phyloP scores from a whole-genome alignment of 768 basidiomycete species.

The Porphyrellus cyaneotinctus region DNA sequence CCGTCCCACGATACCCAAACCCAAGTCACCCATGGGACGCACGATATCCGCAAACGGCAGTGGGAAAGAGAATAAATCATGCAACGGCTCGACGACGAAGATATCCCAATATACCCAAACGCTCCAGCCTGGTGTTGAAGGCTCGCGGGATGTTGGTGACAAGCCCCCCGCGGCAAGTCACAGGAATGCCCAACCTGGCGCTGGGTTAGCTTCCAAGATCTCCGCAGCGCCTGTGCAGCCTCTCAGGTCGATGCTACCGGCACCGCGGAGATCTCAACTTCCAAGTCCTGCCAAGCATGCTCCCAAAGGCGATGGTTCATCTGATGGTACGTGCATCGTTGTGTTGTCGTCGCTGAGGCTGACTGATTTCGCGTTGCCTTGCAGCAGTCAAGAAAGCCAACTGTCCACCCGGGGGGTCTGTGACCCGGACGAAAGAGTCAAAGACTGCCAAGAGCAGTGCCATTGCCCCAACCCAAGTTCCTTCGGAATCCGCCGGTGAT shows the following conservation, averaged over 20 bases:
- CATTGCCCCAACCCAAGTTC: background rate
- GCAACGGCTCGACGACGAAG: slow-evolving; percentile 2
- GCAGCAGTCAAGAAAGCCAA: slow-evolving; percentile 4
- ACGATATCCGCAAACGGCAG: background rate
- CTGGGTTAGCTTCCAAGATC: slow-evolving; percentile 4
- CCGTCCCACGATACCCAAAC: slow-evolving; percentile 6
- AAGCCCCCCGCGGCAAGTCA: slow-evolving; percentile 5
- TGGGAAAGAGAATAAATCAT: slow-evolving; percentile 17
- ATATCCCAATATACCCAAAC: too few relatives aligned
- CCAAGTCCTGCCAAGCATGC: background rate
- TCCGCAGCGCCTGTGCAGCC: slow-evolving; percentile 1
- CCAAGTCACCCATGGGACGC: slow-evolving; percentile 5
- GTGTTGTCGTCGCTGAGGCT: background rate
- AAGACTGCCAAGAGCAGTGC: background rate
- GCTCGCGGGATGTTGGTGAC: background rate
- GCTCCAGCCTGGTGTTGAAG: slow-evolving; percentile 4
- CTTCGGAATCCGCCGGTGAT: too few relatives aligned
- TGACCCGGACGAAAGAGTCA: too few relatives aligned
- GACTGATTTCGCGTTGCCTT: background rate
- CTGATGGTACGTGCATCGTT: slow-evolving; percentile 3
- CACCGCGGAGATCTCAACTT: slow-evolving; percentile 1
- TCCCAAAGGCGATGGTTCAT: background rate
- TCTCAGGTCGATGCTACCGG: slow-evolving; percentile 14
- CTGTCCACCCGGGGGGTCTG: slow-evolving; percentile 10
- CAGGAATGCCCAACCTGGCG: too few relatives aligned